Conservation (phyloP, 306 rosid species). For the Cercis canadensis region DNA sequence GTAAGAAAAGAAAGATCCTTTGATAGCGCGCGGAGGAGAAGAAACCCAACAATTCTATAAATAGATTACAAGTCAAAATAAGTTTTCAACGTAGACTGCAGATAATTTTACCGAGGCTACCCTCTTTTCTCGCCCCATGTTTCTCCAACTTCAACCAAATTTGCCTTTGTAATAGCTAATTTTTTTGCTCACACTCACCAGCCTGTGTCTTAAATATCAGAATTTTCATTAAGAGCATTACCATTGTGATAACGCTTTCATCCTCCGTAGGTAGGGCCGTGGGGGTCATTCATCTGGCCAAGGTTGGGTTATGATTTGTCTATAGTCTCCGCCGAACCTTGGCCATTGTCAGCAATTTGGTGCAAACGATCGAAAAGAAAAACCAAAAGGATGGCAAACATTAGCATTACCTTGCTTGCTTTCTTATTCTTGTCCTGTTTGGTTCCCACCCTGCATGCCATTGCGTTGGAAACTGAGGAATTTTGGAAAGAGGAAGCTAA, state of each 20-base stretch:
- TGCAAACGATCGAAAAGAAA: not conserved
- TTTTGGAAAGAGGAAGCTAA: too few species aligned
- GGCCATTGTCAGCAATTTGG: not conserved
- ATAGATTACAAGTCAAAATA: constrained; percentile 13
- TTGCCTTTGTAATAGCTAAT: not conserved
- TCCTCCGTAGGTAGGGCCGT: too few species aligned
- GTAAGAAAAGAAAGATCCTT: too few species aligned
- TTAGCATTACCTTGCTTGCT: not conserved
- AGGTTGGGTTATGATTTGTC: constrained; percentile 1
- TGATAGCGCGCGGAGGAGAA: too few species aligned
- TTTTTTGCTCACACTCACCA: not conserved
- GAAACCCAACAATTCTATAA: constrained; percentile 2
- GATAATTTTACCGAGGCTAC: constrained; percentile 2
- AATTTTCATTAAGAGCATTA: too few species aligned
- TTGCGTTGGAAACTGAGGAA: not conserved
- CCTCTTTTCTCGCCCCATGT: constrained; percentile 34
- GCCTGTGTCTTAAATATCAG: constrained; percentile 9
- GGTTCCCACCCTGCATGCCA: constrained; percentile 9
- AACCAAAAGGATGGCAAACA: constrained; percentile 1
- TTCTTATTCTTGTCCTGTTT: constrained; percentile 33
- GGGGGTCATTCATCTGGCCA: constrained; percentile 19
- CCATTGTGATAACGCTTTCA: too few species aligned
- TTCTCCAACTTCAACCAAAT: constrained; percentile 20
- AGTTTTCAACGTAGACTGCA: constrained; percentile 1
- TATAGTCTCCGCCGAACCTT: not conserved